Evolutionary conservation across 805 yeast species (phyloP), one percentile per base, ranked within the genome.

Genomic region (Spathaspora passalidarum): DNA sequence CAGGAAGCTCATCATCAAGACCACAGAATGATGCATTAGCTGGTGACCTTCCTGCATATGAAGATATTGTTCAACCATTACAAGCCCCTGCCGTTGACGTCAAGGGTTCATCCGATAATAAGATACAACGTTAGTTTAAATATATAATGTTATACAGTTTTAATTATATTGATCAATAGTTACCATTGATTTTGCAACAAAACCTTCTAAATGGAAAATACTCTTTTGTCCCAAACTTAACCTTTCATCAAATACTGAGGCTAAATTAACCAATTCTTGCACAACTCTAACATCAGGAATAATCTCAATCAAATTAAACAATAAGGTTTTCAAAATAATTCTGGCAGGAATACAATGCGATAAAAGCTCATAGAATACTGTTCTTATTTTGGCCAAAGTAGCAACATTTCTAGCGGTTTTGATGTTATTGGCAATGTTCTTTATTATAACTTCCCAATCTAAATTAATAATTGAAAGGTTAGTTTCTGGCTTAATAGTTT

Each of bases 321-420:
- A 56, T 36, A 70, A 59, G 5, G 62, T 82, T 57, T 88, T 88
- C 54, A 92, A 67, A 17, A 94, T 83, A n/a, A 81, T 68, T 47
- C 83, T 78, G 2, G 97, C 84, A 0, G 99, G 98, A 34, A 94
- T 92, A 55, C 98, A 91, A 64, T 94, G 99, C 0, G 97, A 82
- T 26, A 94, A 65, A 29, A 94, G 69, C 61, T 94, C 97, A 64
- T 94, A 87, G 41, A 92, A 67, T 20, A 81, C 72, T 26, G 86
- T 69, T 73, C 95, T 75, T 55, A 84, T 68, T 59, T 82, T 78
- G 32, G 80, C 79, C 48, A 79, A 62, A 32, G 72, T 72, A 14
- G 82, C 72, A 18, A 90, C 96, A 1, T 83, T 76, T 53, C 88
- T 78, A 38, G 81, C 85, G 43, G 74, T 72, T 36, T 74, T 63